Percentiles rank a stretch among this genome's conserved stretches.
Evolutionary conservation across 2,329 filamentous ascomycete genomes (phyloP).

Genomic region (Clarireedia sp.): DNA sequence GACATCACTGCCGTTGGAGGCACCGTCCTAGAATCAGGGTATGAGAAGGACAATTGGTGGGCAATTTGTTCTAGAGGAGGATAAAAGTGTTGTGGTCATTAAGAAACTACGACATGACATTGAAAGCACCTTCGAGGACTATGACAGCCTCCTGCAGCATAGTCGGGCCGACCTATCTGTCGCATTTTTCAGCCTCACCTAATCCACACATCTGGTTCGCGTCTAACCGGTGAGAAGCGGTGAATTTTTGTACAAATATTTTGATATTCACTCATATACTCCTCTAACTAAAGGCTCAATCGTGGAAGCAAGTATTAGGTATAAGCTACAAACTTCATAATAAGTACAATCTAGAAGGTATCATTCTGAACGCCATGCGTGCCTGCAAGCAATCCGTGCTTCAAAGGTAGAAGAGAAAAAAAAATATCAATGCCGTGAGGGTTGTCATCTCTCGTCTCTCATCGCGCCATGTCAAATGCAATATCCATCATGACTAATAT

Average conservation of each 20-base stretch:
- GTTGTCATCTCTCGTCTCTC: neutral
- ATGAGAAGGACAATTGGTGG: conserved; percentile 99
- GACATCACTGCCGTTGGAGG: conserved; percentile 72
- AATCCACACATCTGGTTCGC: no score
- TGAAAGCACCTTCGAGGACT: no score
- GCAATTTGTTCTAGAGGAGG: conserved; percentile 43
- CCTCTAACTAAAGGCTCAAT: no score
- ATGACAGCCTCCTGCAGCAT: no score
- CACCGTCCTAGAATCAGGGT: conserved; percentile 68
- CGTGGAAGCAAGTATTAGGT: neutral
- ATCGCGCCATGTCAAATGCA: conserved; percentile 8
- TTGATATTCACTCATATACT: no score
- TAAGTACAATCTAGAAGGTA: conserved; percentile 21
- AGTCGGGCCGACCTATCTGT: no score
- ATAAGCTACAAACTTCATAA: conserved; percentile 12
- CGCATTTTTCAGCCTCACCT: no score
- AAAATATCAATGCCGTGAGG: neutral
- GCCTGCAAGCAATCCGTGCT: conserved; percentile 12
- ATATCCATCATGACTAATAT: conserved; percentile 2
- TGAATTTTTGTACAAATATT: no score
- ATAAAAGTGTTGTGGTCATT: neutral
- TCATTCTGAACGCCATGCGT: conserved; percentile 12
- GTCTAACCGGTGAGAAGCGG: no score
- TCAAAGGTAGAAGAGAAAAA: conserved; percentile 2
- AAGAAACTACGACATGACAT: neutral